These are phyloP conservation scores for Seminavis robusta DNA, from an alignment of 108 stramenopile species.

Conservation along the genomic window DNA sequence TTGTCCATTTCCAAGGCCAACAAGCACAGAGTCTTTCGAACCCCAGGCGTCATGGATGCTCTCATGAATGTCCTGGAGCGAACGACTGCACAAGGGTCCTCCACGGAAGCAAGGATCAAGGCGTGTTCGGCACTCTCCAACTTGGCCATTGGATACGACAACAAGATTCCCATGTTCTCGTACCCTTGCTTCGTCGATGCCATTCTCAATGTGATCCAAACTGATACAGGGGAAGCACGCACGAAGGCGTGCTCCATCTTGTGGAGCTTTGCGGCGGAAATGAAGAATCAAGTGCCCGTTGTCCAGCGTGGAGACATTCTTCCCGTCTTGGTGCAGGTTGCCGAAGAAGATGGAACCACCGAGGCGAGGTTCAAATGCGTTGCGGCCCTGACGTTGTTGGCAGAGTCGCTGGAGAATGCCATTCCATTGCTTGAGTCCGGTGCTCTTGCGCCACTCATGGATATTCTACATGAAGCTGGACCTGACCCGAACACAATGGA, in stretches of 20 bases:
- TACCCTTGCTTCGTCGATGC: slow-evolving; percentile 65
- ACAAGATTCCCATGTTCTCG: slow-evolving; percentile 68
- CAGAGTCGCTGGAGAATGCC: slow-evolving; percentile 66
- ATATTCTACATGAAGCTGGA: slow-evolving; percentile 59
- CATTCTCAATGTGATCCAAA: slow-evolving; percentile 53
- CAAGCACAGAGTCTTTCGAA: slow-evolving; percentile 56
- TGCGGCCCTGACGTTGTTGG: slow-evolving; percentile 58
- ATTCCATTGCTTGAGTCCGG: slow-evolving; percentile 53
- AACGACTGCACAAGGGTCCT: slow-evolving; percentile 24
- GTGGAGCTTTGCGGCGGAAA: slow-evolving; percentile 73
- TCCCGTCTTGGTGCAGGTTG: slow-evolving; percentile 52
- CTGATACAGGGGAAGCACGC: slow-evolving; percentile 49
- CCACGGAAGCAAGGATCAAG: slow-evolving; percentile 58
- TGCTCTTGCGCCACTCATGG: slow-evolving; percentile 53
- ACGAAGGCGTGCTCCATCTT: slow-evolving; percentile 71
- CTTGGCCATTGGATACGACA: slow-evolving; percentile 69
- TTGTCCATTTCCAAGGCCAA: slow-evolving; percentile 60
- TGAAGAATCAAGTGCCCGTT: slow-evolving; percentile 70
- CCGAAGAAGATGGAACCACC: slow-evolving; percentile 55
- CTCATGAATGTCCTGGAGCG: slow-evolving; percentile 58
- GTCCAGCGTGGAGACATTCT: slow-evolving; percentile 59
- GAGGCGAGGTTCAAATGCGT: slow-evolving; percentile 69
- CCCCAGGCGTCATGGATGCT: slow-evolving; percentile 65
- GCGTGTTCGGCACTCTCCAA: slow-evolving; percentile 63
- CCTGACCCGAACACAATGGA: slow-evolving; percentile 71